phyloP scores from a whole-genome alignment of 1,284 basidiomycete species.

The Puccinia hordei region DNA sequence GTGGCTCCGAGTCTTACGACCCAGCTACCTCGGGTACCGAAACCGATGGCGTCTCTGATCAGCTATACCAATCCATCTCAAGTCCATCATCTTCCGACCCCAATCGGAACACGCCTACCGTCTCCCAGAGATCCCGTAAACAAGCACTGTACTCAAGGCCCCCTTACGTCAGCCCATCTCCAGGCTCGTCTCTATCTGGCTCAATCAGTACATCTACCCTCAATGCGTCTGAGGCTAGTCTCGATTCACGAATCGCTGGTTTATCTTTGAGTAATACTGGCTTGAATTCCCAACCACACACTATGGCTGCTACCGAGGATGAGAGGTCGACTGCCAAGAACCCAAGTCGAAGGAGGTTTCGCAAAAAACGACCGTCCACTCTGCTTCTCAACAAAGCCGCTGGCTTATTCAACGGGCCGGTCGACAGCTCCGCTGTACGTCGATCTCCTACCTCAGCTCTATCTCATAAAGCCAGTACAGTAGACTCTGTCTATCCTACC shows the following conservation, averaged over 20 bases:
- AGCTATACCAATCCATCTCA: background rate
- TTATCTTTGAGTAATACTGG: slow-evolving; percentile 10
- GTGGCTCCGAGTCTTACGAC: slow-evolving; percentile 41
- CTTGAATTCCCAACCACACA: background rate
- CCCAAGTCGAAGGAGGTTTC: slow-evolving; percentile 14
- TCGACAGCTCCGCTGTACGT: background rate
- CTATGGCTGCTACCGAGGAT: background rate
- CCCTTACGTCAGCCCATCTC: background rate
- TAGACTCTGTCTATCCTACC: background rate
- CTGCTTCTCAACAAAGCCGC: slow-evolving; percentile 25
- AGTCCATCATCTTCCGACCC: background rate
- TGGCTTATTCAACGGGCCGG: background rate
- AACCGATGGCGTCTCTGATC: slow-evolving; percentile 33
- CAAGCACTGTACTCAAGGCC: slow-evolving; percentile 45
- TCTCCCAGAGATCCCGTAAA: slow-evolving; percentile 43
- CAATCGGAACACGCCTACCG: slow-evolving; percentile 22
- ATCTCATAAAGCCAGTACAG: slow-evolving; percentile 2
- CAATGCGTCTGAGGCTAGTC: slow-evolving; percentile 16
- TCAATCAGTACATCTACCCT: slow-evolving; percentile 42
- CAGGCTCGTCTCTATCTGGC: slow-evolving; percentile 14
- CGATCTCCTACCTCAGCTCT: slow-evolving; percentile 10
- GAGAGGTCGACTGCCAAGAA: slow-evolving; percentile 5
- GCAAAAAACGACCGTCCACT: slow-evolving; percentile 39
- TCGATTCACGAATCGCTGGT: background rate
- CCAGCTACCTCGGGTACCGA: slow-evolving; percentile 30